Percentiles rank a stretch among this genome's conserved stretches.
These are phyloP conservation scores for Bruguiera gymnorhiza DNA, from an alignment of 345 rosid genomes.

Conservation along the genomic window DNA sequence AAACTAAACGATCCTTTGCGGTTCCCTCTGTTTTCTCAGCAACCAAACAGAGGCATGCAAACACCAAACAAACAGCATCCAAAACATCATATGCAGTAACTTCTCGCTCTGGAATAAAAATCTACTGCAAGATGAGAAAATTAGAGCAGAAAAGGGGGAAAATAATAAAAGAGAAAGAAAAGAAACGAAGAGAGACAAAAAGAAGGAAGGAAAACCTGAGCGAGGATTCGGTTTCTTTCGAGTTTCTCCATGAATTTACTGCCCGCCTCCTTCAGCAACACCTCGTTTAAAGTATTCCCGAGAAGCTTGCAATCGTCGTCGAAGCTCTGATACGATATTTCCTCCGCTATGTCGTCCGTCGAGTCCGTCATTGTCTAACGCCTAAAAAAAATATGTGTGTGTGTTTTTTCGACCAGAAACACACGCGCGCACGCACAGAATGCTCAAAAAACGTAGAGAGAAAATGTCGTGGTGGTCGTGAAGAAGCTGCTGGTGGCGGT, in stretches of 20 bases:
- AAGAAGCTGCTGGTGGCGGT: no score
- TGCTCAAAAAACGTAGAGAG: not conserved
- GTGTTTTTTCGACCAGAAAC: not conserved
- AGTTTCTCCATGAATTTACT: conserved; percentile 58
- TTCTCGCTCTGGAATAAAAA: no score
- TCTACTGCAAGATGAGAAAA: no score
- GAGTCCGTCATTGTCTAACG: conserved; percentile 70
- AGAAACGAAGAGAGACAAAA: not conserved
- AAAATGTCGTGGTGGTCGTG: no score
- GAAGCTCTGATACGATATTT: conserved; percentile 84
- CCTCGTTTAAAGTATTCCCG: conserved; percentile 79
- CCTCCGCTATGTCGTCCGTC: conserved; percentile 93
- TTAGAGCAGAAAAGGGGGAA: not conserved
- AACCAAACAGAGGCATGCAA: conserved; percentile 20
- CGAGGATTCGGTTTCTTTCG: conserved; percentile 69
- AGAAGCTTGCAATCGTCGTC: conserved; percentile 93
- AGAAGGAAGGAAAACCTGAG: conserved; percentile 48
- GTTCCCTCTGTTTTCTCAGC: conserved; percentile 13
- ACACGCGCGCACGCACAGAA: not conserved
- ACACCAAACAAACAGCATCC: not conserved
- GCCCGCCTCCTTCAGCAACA: conserved; percentile 77
- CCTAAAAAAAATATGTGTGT: not conserved
- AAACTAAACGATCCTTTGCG: not conserved
- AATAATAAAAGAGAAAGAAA: not conserved
- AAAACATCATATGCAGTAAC: no score